Percentiles rank a stretch among this genome's conserved stretches.
Conservation (phyloP, 2,329 filamentous ascomycete genomes). For the Esteya vermicola region DNA sequence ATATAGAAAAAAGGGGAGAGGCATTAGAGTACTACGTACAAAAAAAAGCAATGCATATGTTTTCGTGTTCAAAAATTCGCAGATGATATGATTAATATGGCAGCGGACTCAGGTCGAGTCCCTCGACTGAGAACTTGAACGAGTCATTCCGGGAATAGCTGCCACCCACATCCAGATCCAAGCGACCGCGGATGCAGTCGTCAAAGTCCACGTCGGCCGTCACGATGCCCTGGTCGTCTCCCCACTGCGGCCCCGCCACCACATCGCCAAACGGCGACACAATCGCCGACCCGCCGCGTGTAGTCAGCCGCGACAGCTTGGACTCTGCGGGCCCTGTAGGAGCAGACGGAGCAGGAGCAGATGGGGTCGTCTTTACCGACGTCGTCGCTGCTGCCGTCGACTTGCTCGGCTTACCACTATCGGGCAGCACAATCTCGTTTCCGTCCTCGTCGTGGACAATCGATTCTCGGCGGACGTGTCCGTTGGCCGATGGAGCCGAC, state of each 20-base stretch:
- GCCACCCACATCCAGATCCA: constrained; percentile 75
- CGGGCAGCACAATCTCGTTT: constrained; percentile 27
- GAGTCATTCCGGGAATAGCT: constrained; percentile 66
- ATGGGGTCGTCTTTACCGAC: background rate
- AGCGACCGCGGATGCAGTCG: constrained; percentile 65
- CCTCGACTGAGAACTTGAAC: constrained; percentile 45
- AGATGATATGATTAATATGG: constrained; percentile 25
- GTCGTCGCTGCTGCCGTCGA: background rate
- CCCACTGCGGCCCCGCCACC: constrained; percentile 70
- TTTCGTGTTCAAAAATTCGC: background rate
- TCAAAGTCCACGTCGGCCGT: constrained; percentile 71
- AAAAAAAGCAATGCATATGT: background rate
- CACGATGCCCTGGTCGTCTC: constrained; percentile 54
- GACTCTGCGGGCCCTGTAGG: background rate
- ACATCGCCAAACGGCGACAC: constrained; percentile 68
- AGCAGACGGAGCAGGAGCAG: background rate
- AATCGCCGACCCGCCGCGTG: constrained; percentile 70
- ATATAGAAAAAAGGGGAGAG: background rate
- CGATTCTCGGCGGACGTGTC: constrained; percentile 5
- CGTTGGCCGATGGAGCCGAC: background rate
- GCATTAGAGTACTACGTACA: background rate
- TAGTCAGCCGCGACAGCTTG: background rate
- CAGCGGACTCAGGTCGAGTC: constrained; percentile 41
- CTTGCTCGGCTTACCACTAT: too few relatives aligned
- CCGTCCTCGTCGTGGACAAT: constrained; percentile 36